Base-by-base conservation (phyloP, 768 basidiomycete species). In the Suillus tomentosus region DNA sequence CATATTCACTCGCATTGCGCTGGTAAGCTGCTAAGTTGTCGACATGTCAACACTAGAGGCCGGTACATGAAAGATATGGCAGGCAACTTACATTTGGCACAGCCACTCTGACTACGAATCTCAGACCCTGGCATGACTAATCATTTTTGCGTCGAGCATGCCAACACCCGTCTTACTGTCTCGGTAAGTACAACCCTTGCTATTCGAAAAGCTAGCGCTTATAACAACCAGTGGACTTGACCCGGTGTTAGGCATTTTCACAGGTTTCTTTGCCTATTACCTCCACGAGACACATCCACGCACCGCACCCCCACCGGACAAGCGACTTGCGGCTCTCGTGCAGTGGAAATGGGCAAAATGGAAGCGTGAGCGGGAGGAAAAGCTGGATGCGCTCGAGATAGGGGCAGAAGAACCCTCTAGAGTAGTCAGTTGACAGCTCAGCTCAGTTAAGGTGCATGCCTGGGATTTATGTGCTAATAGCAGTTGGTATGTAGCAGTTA, bases 241-340 rank as follows among this genome's bases (percentile, higher is more conserved):
- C 74, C 87, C 90, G 5, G 62, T 91, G 17, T 76, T 95, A 47
- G 93, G 92, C 8, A 76, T 93, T 60, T 88, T 92, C 71, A 93
- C 92, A 2, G 93, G 93, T 14, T 73, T 85, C 47, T 75, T 93
- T 50, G 93, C 93, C 6, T 94, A 87, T 73, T 87, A 91, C 73
- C 84, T 95, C 43, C 85, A 90, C 73, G 92, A 95, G 73, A 88
- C 80, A 36, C 86, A 94, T 74, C 93, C 92, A 6, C 86, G 92
- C 45, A 90, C 87, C 5, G 87, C 83, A 10, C 79, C 87, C 17
- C 78, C 83, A 0, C 77, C 80, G 31, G 85, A 87, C 7, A 79
- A 90, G 64, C 82, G 81, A 55, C 75, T 95, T 40, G 51, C 71
- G 5, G 74, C 80, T 36, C 83, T 94, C 22, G 55, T 88, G 31